Evolutionary conservation across 495 filamentous ascomycete genomes (phyloP).

Genomic region (Hypoxylon crocopeplum): DNA sequence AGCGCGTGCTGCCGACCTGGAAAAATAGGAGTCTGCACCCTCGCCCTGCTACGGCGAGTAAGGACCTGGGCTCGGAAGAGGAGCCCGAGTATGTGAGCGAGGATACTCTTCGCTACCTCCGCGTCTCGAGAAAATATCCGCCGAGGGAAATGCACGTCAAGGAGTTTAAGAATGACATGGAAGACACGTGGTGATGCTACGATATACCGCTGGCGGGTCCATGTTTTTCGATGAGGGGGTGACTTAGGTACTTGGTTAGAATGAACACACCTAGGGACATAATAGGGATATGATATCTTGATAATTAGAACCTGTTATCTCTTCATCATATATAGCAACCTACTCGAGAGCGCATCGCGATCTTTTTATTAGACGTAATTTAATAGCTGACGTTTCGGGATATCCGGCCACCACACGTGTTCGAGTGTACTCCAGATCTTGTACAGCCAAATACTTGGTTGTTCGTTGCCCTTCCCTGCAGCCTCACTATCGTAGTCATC

Average conservation of each 20-base stretch:
- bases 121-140: background rate
- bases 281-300: too few relatives aligned
- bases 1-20: slow-evolving; percentile 16
- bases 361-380: too few relatives aligned
- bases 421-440: too few relatives aligned
- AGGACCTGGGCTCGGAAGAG: background rate
- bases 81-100: background rate
- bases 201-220: too few relatives aligned
- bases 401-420: too few relatives aligned
- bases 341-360: too few relatives aligned
- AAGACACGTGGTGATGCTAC: slow-evolving; percentile 7
- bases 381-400: too few relatives aligned
- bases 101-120: background rate
- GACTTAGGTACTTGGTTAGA: too few relatives aligned
- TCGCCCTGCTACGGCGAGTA: background rate
- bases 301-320: too few relatives aligned
- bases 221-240: too few relatives aligned
- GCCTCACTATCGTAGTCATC: slow-evolving; percentile 3
- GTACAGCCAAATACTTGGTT: slow-evolving; percentile 7
- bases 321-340: too few relatives aligned
- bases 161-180: background rate
- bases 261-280: too few relatives aligned
- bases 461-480: background rate
- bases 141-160: background rate
- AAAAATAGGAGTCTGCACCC: slow-evolving; percentile 17